These are phyloP conservation scores for Phialemoniopsis sp. DNA, from an alignment of 2,329 filamentous ascomycete genomes.

Conservation along the genomic window DNA sequence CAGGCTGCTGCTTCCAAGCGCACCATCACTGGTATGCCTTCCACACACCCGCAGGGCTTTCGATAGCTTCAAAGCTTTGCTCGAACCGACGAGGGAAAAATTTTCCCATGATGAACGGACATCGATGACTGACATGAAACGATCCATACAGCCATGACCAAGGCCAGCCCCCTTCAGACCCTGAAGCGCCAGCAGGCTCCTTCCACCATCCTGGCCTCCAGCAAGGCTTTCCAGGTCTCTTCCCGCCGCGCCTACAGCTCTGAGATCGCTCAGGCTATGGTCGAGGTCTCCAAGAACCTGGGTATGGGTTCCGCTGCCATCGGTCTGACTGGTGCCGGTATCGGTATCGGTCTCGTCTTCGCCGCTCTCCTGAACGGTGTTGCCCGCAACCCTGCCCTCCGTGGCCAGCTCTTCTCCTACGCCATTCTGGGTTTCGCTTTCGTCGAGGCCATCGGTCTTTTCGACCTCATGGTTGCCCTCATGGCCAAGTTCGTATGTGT, in stretches of 20 bases:
- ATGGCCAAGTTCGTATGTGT: conserved; percentile 82
- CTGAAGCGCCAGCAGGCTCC: conserved; percentile 70
- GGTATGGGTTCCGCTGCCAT: conserved; percentile 88
- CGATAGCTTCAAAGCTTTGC: too few species aligned
- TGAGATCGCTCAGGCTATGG: conserved; percentile 83
- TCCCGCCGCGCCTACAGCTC: conserved; percentile 77
- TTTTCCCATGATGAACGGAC: conserved; percentile 14
- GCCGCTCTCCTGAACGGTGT: conserved; percentile 83
- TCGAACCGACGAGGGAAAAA: conserved; percentile 13
- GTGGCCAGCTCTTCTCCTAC: conserved; percentile 81
- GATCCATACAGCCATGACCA: conserved; percentile 44
- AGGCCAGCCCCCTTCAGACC: conserved; percentile 63
- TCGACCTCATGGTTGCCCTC: conserved; percentile 77
- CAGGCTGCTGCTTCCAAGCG: conserved; percentile 66
- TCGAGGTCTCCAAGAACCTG: conserved; percentile 87
- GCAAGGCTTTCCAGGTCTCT: conserved; percentile 54
- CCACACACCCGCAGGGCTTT: too few species aligned
- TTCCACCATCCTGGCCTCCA: conserved; percentile 62
- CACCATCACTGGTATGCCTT: conserved; percentile 66
- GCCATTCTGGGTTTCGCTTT: conserved; percentile 62
- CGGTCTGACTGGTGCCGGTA: conserved; percentile 88
- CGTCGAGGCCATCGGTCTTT: conserved; percentile 58
- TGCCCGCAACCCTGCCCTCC: conserved; percentile 90
- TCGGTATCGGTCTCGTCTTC: conserved; percentile 95
- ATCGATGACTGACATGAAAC: conserved; percentile 7